Percentiles rank a stretch among this genome's conserved stretches.
Evolutionary conservation across 2,329 filamentous ascomycete species (phyloP).

Genomic region (Fusarium staphyleae): DNA sequence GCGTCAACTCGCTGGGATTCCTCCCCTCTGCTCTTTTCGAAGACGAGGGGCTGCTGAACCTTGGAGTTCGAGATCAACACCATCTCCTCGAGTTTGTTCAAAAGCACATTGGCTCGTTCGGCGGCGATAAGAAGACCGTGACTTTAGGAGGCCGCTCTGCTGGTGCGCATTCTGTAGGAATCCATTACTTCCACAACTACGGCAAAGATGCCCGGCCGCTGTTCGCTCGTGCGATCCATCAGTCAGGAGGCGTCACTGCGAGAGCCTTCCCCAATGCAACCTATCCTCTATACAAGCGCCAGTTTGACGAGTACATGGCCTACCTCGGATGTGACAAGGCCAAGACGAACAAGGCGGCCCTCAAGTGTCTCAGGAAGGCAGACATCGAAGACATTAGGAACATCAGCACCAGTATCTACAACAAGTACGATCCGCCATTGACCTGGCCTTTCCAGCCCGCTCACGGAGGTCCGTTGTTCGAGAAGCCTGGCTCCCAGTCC

Average conservation of each 20-base stretch:
- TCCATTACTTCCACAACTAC: constrained; percentile 51
- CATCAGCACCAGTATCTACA: constrained; percentile 50
- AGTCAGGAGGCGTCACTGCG: constrained; percentile 49
- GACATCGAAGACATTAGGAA: constrained; percentile 47
- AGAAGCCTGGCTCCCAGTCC: constrained; percentile 54
- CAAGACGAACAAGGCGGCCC: constrained; percentile 42
- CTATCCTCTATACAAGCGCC: constrained; percentile 45
- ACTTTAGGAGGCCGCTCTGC: constrained; percentile 64
- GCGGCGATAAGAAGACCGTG: constrained; percentile 59
- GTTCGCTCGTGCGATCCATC: constrained; percentile 47
- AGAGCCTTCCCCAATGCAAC: constrained; percentile 47
- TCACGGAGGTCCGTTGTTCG: constrained; percentile 53
- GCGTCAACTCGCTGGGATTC: constrained; percentile 48
- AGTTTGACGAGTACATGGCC: constrained; percentile 43
- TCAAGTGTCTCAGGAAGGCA: constrained; percentile 50
- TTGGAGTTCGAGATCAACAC: constrained; percentile 61
- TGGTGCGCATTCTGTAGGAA: constrained; percentile 52
- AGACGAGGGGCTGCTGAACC: constrained; percentile 53
- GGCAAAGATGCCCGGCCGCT: constrained; percentile 41
- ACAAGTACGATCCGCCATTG: constrained; percentile 47
- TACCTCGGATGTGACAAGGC: constrained; percentile 41
- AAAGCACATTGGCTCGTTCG: constrained; percentile 59
- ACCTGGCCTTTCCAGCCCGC: constrained; percentile 60
- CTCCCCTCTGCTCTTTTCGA: constrained; percentile 54
- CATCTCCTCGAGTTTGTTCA: constrained; percentile 62